Percentiles rank a stretch among this genome's conserved stretches.
phyloP scores from a whole-genome alignment of 345 rosid species.

The Eutrema yunnanense region DNA sequence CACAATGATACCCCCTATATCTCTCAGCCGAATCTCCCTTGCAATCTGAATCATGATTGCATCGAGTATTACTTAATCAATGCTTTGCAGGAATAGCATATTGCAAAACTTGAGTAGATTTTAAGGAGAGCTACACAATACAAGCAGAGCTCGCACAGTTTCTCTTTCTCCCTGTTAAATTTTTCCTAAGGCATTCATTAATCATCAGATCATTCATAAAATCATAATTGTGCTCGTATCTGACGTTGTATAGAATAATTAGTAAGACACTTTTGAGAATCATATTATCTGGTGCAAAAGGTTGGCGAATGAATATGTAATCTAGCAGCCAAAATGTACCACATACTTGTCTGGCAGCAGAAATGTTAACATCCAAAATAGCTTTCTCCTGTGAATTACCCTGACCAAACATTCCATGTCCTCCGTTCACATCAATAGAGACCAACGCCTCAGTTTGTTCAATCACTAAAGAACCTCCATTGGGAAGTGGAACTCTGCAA shows the following conservation, averaged over 20 bases:
- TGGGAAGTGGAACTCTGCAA: constrained; percentile 76
- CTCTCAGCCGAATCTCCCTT: constrained; percentile 91
- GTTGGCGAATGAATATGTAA: neutral
- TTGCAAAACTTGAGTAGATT: constrained; percentile 1
- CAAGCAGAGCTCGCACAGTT: neutral
- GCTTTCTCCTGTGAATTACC: constrained; percentile 90
- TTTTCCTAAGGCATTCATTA: neutral
- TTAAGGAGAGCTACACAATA: constrained; percentile 5
- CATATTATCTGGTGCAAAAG: neutral
- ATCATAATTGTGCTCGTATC: too few species aligned
- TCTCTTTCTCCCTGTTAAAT: neutral
- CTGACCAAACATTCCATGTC: constrained; percentile 91
- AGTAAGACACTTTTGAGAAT: neutral
- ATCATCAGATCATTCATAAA: neutral
- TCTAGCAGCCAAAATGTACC: constrained; percentile 8
- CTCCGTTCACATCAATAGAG: constrained; percentile 96
- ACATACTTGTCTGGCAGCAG: constrained; percentile 89
- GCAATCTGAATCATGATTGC: constrained; percentile 63
- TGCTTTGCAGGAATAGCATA: constrained; percentile 8
- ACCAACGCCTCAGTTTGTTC: constrained; percentile 99
- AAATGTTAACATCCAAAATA: constrained; percentile 83
- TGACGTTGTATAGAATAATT: neutral
- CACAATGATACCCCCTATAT: constrained; percentile 94
- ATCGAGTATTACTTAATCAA: neutral
- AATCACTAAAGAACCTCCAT: constrained; percentile 93